Conservation (phyloP, 1,139 yeast genomes). For the Debaryomycetaceae sp. region DNA sequence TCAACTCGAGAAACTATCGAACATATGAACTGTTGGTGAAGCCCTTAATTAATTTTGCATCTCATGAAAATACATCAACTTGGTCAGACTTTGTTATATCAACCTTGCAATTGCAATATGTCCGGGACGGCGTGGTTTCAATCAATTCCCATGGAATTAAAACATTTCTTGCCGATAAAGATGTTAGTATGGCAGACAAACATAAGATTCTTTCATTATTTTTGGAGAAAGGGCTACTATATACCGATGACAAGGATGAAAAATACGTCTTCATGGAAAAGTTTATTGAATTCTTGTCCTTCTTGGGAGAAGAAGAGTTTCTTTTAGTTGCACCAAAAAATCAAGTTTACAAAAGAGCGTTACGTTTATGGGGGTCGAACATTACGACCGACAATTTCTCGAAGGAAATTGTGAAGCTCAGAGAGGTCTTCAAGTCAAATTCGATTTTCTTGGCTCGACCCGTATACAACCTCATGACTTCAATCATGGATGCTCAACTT, state of each 20-base stretch:
- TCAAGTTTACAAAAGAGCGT: conserved; percentile 14
- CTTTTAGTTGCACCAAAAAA: conserved; percentile 14
- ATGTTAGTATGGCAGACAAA: conserved; percentile 9
- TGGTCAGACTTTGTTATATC: conserved; percentile 23
- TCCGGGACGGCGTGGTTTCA: conserved; percentile 7
- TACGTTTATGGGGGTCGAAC: conserved; percentile 16
- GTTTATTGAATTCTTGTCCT: conserved; percentile 16
- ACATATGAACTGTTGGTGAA: conserved; percentile 15
- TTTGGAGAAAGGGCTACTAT: conserved; percentile 17
- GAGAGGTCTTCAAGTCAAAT: conserved; percentile 1
- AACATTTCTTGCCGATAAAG: conserved; percentile 11
- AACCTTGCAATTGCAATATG: conserved; percentile 16
- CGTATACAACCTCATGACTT: conserved; percentile 19
- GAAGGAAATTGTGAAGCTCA: conserved; percentile 1
- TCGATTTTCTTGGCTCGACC: conserved; percentile 2
- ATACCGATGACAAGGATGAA: conserved; percentile 10
- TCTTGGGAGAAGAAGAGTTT: conserved; percentile 19
- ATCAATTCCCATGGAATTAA: conserved; percentile 12
- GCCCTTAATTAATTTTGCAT: conserved; percentile 9
- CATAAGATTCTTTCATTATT: conserved; percentile 18
- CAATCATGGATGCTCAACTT: conserved; percentile 17
- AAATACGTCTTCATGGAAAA: conserved; percentile 9
- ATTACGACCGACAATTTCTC: neutral
- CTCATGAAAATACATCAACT: conserved; percentile 4
- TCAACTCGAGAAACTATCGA: conserved; percentile 17